phyloP scores from a whole-genome alignment of 2,329 filamentous ascomycete genomes.

The Akanthomyces lecanii region DNA sequence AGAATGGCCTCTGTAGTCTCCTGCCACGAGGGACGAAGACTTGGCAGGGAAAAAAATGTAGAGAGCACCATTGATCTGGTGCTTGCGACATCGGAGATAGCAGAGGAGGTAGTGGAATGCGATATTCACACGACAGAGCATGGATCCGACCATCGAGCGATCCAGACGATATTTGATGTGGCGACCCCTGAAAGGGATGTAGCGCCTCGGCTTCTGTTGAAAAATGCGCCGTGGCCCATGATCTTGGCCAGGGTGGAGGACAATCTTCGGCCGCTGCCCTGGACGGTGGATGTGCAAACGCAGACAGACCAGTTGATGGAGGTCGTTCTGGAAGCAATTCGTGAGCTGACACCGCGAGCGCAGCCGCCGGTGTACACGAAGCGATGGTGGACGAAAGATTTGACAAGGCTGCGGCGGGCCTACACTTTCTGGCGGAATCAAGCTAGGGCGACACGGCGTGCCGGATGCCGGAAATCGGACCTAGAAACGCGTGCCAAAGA shows the following conservation, averaged over 20 bases:
- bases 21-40: slow-evolving; percentile 28
- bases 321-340: slow-evolving; percentile 18
- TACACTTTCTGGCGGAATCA: slow-evolving; percentile 28
- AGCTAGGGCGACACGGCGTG: slow-evolving; percentile 19
- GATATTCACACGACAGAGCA: slow-evolving; percentile 19
- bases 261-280: no score
- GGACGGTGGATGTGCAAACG: slow-evolving; percentile 7
- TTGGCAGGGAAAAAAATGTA: no score
- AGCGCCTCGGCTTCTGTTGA: slow-evolving; percentile 21
- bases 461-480: no score
- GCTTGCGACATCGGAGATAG: no score
- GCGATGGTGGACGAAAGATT: slow-evolving; percentile 28
- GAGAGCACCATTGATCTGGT: no score
- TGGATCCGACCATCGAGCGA: slow-evolving; percentile 29
- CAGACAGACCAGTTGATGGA: slow-evolving; percentile 16
- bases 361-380: slow-evolving; percentile 27
- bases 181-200: slow-evolving; percentile 9
- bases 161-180: slow-evolving; percentile 29
- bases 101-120: no score
- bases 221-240: slow-evolving; percentile 27
- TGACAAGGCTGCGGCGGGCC: slow-evolving; percentile 26
- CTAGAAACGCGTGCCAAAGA: slow-evolving; percentile 20
- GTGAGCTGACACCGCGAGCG: slow-evolving; percentile 22
- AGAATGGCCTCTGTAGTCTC: slow-evolving; percentile 30
- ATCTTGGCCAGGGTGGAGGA: slow-evolving; percentile 19